Conservation (phyloP, 208 protist species). For the Borovskyia barvae region DNA sequence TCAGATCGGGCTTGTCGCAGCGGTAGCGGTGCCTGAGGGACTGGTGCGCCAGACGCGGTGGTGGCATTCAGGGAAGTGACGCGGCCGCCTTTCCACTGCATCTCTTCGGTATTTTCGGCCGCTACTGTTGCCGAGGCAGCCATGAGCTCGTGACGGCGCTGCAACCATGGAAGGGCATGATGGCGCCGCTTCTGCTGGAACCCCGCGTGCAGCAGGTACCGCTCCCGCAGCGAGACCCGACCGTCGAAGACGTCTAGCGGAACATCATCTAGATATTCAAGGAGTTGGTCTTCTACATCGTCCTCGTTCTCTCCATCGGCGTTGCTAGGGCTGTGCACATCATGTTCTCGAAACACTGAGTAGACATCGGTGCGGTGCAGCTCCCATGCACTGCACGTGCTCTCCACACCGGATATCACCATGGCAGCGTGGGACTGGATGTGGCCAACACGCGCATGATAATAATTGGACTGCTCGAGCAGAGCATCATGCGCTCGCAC, state of each 20-base stretch:
- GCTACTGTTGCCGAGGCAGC: background rate
- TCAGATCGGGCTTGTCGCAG: background rate
- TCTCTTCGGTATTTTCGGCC: background rate
- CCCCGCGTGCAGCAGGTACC: slow-evolving; percentile 44
- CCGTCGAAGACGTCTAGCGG: slow-evolving; percentile 61
- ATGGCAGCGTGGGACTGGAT: slow-evolving; percentile 30
- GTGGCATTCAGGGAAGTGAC: background rate
- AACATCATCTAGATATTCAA: slow-evolving; percentile 60
- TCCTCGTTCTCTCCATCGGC: background rate
- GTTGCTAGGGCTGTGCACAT: background rate
- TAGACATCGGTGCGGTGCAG: slow-evolving; percentile 52
- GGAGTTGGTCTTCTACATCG: slow-evolving; percentile 54
- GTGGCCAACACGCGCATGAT: slow-evolving; percentile 33
- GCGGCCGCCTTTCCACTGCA: background rate
- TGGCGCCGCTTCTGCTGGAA: slow-evolving; percentile 27
- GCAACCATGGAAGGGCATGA: slow-evolving; percentile 1
- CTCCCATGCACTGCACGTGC: slow-evolving; percentile 55
- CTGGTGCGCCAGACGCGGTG: background rate
- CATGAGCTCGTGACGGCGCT: background rate
- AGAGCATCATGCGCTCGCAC: slow-evolving; percentile 25
- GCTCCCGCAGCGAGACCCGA: slow-evolving; percentile 54
- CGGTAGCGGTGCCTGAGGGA: background rate
- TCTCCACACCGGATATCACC: slow-evolving; percentile 37
- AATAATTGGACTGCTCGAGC: slow-evolving; percentile 43
- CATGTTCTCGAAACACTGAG: slow-evolving; percentile 4